phyloP scores from a whole-genome alignment of 768 basidiomycete genomes.

The Paxillus rubicundulus region DNA sequence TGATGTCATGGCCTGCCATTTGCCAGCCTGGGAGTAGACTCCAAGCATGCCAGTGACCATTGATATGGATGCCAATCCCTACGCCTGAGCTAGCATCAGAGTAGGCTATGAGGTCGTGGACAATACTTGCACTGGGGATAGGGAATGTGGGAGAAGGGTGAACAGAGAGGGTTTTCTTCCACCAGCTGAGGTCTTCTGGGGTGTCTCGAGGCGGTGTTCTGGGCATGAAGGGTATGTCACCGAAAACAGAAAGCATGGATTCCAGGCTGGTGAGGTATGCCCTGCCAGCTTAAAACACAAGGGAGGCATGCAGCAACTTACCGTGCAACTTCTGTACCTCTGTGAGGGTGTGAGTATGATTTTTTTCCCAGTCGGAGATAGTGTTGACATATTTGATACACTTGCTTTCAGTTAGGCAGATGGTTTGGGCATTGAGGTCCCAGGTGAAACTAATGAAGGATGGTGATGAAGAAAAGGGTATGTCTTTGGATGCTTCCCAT shows the following conservation, averaged over 20 bases:
- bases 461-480: neutral
- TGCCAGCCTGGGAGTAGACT: slow-evolving; percentile 15
- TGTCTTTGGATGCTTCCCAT: no score
- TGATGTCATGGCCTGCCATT: no score
- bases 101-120: neutral
- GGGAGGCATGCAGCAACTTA: slow-evolving; percentile 26
- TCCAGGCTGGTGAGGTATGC: slow-evolving; percentile 42
- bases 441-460: slow-evolving; percentile 10
- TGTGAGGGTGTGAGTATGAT: slow-evolving; percentile 9
- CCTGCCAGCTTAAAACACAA: slow-evolving; percentile 32
- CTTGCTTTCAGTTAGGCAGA: no score
- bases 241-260: slow-evolving; percentile 23
- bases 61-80: neutral
- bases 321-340: slow-evolving; percentile 27
- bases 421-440: neutral
- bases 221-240: neutral
- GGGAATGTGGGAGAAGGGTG: no score
- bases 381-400: no score
- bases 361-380: no score
- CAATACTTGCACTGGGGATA: no score
- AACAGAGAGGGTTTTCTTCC: no score
- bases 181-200: neutral
- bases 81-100: neutral
- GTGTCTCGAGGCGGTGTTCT: neutral
- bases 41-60: neutral